Evolutionary conservation across 306 rosid genomes (phyloP).

Genomic region (Styphnolobium japonicum): DNA sequence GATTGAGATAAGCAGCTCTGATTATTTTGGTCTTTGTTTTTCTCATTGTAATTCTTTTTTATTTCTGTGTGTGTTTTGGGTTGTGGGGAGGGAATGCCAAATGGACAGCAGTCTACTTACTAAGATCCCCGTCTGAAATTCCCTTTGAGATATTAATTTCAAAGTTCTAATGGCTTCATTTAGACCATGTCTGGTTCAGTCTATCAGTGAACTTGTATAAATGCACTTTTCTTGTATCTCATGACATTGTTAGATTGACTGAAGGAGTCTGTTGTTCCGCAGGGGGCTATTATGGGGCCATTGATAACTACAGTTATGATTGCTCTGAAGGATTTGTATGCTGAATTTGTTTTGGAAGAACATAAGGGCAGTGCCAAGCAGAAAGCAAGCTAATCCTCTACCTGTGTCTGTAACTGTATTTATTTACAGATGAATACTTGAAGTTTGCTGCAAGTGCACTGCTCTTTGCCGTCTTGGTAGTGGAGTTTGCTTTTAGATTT

Average conservation of each 20-base stretch:
- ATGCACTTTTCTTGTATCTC: background rate
- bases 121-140: background rate
- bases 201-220: background rate
- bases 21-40: background rate
- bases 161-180: background rate
- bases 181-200: background rate
- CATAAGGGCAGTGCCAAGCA: conserved; percentile 39
- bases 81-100: background rate
- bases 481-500: conserved; percentile 20
- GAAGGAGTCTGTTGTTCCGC: conserved; percentile 18
- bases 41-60: background rate
- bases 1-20: background rate
- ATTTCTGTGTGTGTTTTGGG: background rate
- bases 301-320: conserved; percentile 90
- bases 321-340: conserved; percentile 84
- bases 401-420: conserved; percentile 19
- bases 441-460: conserved; percentile 33
- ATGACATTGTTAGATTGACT: background rate
- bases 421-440: conserved; percentile 29
- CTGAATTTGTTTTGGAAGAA: conserved; percentile 81
- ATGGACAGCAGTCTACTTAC: background rate
- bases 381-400: conserved; percentile 38
- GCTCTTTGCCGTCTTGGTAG: conserved; percentile 24
- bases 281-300: conserved; percentile 99
- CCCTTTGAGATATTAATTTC: background rate